Evolutionary conservation across 129 eudicot genomes (phyloP), one percentile per base, ranked within the genome.

Genomic region (Flaveria bidentis): DNA sequence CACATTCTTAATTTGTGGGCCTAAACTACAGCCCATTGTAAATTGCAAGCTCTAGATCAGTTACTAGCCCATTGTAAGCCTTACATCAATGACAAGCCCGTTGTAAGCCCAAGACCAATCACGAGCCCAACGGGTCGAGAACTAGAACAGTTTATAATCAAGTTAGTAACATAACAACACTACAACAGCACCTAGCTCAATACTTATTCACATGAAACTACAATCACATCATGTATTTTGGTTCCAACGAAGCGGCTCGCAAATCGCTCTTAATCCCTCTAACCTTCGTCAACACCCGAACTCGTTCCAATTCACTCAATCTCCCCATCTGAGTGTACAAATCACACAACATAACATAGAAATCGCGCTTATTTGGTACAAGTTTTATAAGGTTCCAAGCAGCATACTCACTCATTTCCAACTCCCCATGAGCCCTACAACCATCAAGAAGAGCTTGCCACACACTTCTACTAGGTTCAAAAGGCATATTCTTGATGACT

Each of bases 381-480:
- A 87, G 71, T 82, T 85, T 88, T 57, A 89, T 69, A 39, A 89
- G 83, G 63, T 85, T 83, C 86, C 82, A 69, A 57, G 92, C 90
- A 18, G 86, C 92, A 81, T 81, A 11, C 66, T 85, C 88, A 55
- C 86, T 58, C 69, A 87, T 33, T 68, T 85, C 89, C 17, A 77
- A 49, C 23, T 81, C 66, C 22, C 85, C 92, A 64, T 87, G 83
- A 41, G 82, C 66, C 67, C 81, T 83, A 81, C 85, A 78, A 28
- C 88, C 92, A 57, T 73, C 68, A 56, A 87, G 82, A 69, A 89
- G 73, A 45, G 96, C 86, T 30, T 86, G 87, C 90, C 88, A 89
- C 36, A 87, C 77, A 68, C 78, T 74, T 70, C 71, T 76, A 10
- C 80, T 83, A 41, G 86, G 87, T 67, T 78, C 78, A 71, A 85